phyloP scores from a whole-genome alignment of 202 grass and related monocot genomes.

The Carex arenaria region DNA sequence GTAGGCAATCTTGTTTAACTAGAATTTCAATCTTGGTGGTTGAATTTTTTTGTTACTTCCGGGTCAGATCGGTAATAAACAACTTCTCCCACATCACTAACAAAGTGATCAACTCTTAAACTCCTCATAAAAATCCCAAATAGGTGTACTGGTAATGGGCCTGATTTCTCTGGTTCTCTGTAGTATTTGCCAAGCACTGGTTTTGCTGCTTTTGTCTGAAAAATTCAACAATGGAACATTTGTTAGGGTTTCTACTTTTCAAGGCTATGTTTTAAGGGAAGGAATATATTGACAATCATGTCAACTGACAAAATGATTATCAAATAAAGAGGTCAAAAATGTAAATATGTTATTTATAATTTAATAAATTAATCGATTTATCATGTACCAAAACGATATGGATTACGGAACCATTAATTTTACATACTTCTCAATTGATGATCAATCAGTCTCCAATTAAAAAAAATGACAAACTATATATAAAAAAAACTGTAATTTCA shows the following conservation, averaged over 20 bases:
- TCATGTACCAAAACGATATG: too few relatives aligned
- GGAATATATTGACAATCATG: too few relatives aligned
- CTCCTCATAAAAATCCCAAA: constrained; percentile 52
- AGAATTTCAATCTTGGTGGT: too few relatives aligned
- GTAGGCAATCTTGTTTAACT: too few relatives aligned
- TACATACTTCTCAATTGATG: too few relatives aligned
- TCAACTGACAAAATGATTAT: too few relatives aligned
- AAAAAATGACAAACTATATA: too few relatives aligned
- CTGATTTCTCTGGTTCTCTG: constrained; percentile 60
- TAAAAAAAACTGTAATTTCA: too few relatives aligned
- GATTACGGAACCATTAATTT: too few relatives aligned
- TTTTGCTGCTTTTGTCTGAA: constrained; percentile 63
- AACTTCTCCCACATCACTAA: constrained; percentile 70
- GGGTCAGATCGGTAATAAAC: constrained; percentile 80
- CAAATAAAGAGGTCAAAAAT: too few relatives aligned
- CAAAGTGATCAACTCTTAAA: constrained; percentile 85
- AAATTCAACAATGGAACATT: background rate
- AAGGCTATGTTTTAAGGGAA: background rate
- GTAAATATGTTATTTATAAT: background rate
- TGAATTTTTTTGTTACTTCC: constrained; percentile 3
- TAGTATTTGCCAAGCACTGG: constrained; percentile 78
- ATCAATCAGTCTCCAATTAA: too few relatives aligned
- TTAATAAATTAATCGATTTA: too few relatives aligned
- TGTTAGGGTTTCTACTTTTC: background rate
- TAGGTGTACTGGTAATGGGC: constrained; percentile 67